phyloP scores from a whole-genome alignment of 208 protist species.

The Acanthamoeba rhysodes region DNA sequence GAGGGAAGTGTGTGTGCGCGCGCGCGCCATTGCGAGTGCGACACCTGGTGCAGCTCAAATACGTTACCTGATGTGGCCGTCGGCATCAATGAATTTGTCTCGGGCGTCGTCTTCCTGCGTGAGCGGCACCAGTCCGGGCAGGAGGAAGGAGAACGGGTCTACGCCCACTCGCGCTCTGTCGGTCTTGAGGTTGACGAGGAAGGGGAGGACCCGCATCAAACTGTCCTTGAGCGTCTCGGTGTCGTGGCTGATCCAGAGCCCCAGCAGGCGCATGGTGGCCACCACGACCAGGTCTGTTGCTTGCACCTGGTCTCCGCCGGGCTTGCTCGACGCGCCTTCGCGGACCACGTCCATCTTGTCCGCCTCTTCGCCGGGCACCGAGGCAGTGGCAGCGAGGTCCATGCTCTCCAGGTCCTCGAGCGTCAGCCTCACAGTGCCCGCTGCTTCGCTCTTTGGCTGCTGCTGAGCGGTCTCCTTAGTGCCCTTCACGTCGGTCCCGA shows the following conservation, averaged over 20 bases:
- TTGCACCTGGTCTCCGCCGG: background rate
- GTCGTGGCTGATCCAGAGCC: conserved; percentile 69
- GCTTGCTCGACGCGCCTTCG: background rate
- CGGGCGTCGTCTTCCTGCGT: conserved; percentile 65
- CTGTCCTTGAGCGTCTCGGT: conserved; percentile 62
- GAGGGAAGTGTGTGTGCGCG: too few relatives aligned
- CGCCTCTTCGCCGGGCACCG: background rate
- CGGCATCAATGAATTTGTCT: conserved; percentile 50
- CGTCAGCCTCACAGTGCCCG: background rate
- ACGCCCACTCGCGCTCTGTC: conserved; percentile 25
- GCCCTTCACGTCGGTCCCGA: background rate
- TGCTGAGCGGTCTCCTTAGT: background rate
- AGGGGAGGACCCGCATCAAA: conserved; percentile 1
- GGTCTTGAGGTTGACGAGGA: conserved; percentile 17
- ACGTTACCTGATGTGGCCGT: conserved; percentile 37
- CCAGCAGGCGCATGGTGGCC: conserved; percentile 65
- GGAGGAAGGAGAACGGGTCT: conserved; percentile 62
- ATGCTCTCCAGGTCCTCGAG: conserved; percentile 54
- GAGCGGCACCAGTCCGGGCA: conserved; percentile 56
- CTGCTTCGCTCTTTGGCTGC: background rate
- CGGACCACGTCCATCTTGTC: background rate
- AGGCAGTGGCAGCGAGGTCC: background rate
- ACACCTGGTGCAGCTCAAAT: background rate
- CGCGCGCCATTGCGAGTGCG: background rate
- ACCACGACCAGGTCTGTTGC: conserved; percentile 54